Conservation (phyloP, 352 stramenopile genomes). For the Thalassiosira hispida region DNA sequence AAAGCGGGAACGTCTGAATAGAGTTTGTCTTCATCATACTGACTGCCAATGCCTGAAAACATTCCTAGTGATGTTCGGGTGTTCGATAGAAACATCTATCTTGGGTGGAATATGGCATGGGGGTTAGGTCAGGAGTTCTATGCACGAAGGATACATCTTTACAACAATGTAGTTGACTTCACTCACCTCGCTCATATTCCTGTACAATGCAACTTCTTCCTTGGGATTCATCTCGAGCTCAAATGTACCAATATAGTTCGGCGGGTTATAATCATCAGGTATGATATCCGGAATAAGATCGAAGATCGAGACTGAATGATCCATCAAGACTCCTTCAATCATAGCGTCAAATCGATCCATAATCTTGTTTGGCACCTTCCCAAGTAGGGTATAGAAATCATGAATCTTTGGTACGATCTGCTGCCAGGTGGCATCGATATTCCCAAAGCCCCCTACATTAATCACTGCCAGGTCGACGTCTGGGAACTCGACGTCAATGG, state of each 20-base stretch:
- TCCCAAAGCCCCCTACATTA: slow-evolving; percentile 33
- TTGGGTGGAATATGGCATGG: not conserved
- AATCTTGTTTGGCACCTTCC: slow-evolving; percentile 15
- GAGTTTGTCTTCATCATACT: slow-evolving; percentile 36
- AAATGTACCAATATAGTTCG: slow-evolving; percentile 27
- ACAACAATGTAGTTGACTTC: not conserved
- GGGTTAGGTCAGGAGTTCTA: not conserved
- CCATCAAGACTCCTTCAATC: slow-evolving; percentile 33
- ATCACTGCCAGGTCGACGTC: slow-evolving; percentile 35
- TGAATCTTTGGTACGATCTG: slow-evolving; percentile 30
- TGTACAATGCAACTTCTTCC: slow-evolving; percentile 39
- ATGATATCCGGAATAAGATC: slow-evolving; percentile 13
- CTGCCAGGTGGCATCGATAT: slow-evolving; percentile 33
- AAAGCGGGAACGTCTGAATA: slow-evolving; percentile 36
- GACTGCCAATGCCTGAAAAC: slow-evolving; percentile 45
- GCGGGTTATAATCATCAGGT: slow-evolving; percentile 52
- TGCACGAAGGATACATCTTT: too few species aligned
- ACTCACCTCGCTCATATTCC: slow-evolving; percentile 45
- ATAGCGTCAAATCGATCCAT: slow-evolving; percentile 25
- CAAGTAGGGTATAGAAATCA: slow-evolving; percentile 12
- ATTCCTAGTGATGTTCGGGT: slow-evolving; percentile 41
- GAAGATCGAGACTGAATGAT: slow-evolving; percentile 6
- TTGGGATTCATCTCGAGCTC: slow-evolving; percentile 22
- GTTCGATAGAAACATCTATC: slow-evolving; percentile 35
- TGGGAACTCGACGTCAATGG: slow-evolving; percentile 50